A percentile compares a stretch with the other conserved stretches of the same genome.
Evolutionary conservation across 768 basidiomycete genomes (phyloP).

Genomic region (Crepidotus variabilis): DNA sequence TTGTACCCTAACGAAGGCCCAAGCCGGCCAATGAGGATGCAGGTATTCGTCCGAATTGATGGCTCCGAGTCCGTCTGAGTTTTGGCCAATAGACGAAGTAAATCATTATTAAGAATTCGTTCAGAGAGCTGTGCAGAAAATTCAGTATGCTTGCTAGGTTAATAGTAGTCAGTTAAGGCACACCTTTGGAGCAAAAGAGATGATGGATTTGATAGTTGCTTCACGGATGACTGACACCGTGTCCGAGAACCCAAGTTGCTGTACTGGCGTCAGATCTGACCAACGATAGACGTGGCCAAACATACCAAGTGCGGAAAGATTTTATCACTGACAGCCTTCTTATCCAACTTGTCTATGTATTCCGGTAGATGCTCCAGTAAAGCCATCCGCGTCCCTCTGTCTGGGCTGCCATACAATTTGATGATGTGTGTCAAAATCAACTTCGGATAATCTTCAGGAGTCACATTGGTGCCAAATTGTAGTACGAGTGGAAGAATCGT

Average conservation of each 20-base stretch:
- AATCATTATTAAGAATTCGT: conserved; percentile 93
- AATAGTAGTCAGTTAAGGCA: conserved; percentile 4
- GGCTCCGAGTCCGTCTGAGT: conserved; percentile 91
- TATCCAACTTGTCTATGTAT: conserved; percentile 85
- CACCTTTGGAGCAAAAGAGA: conserved; percentile 82
- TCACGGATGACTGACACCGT: conserved; percentile 93
- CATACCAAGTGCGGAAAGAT: conserved; percentile 91
- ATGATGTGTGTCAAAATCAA: conserved; percentile 75
- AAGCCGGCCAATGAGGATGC: conserved; percentile 90
- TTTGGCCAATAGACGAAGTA: conserved; percentile 87
- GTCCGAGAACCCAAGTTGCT: conserved; percentile 97
- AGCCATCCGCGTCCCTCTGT: conserved; percentile 93
- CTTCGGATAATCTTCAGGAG: conserved; percentile 66
- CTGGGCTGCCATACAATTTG: conserved; percentile 83
- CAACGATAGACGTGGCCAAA: conserved; percentile 3
- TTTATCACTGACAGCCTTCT: conserved; percentile 79
- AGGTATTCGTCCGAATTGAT: conserved; percentile 96
- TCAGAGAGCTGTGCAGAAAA: conserved; percentile 64
- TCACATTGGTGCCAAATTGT: conserved; percentile 68
- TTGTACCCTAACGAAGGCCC: conserved; percentile 82
- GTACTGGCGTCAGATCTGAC: neutral
- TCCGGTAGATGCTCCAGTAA: conserved; percentile 81
- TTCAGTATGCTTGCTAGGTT: neutral
- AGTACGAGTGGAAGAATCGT: conserved; percentile 82
- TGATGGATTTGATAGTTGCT: conserved; percentile 87